Evolutionary conservation across 352 stramenopile genomes (phyloP), one percentile per base, ranked within the genome.

Genomic region (Phytopythium vexans): DNA sequence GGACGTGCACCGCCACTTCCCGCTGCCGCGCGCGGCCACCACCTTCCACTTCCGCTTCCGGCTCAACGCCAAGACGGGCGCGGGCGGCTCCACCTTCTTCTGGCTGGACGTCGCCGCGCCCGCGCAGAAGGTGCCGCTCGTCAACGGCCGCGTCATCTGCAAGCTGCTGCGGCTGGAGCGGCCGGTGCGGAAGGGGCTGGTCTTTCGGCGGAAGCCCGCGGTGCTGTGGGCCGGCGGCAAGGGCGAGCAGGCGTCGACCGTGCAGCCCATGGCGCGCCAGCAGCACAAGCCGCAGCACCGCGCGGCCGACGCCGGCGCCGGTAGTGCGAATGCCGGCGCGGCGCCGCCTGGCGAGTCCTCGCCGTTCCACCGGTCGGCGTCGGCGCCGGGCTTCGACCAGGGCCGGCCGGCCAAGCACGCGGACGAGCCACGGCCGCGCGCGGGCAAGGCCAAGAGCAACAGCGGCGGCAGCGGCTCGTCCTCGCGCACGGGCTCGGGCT

Each of bases 11-110:
- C 65, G 66, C 32, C 68, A 83, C 54, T 90, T 92, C 49, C 83
- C 83, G 9, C 64, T 94, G 50, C 51, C 54, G 35, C 60, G 77
- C 49, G 55, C 68, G 12, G 52, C 54, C 10, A 45, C 56, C 4
- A 47, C 42, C 33, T 94, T 94, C 64, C 84, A 94, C 72, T 94
- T 92, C 61, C 84, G 84, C 50, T 94, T 94, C 56, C 84, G 82
- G n/a, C 66, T 94, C 36, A 94, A 92, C 57, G 54, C 60, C 44
- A 82, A 81, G 43, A 53, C 52, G 6, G 49, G 37, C 15, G 68
- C 61, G 41, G 72, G 66, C 33, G 60, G 59, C 42, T 71, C 58
- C 62, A 89, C 81, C 4, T 94, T 94, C 60, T 92, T 79, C 51
- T 94, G 84, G 84, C 59, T 94, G 16, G 84, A 94, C 46, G 56